These are phyloP conservation scores for Aspergillus wentii DNA, from an alignment of 495 filamentous ascomycete genomes.

Conservation along the genomic window DNA sequence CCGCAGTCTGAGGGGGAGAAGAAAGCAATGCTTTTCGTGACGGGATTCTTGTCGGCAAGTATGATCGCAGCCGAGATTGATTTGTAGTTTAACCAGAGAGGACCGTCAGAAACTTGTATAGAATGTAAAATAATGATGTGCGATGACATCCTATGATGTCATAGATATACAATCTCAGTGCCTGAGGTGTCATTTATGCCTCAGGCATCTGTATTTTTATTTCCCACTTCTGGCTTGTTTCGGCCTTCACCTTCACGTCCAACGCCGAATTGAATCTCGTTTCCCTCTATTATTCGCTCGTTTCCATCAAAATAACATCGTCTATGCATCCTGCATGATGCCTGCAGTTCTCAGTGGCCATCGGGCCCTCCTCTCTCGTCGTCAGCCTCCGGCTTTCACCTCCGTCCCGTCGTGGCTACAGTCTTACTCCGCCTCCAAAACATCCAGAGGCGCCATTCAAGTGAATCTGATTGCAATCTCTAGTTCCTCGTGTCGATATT, in stretches of 20 bases:
- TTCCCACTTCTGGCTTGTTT: slow-evolving; percentile 3
- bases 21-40: slow-evolving; percentile 54
- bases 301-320: background rate
- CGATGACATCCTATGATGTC: too few relatives aligned
- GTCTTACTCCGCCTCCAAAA: too few relatives aligned
- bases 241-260: too few relatives aligned
- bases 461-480: too few relatives aligned
- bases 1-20: slow-evolving; percentile 30
- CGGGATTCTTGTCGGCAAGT: slow-evolving; percentile 49
- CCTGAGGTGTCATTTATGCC: slow-evolving; percentile 4
- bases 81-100: slow-evolving; percentile 24
- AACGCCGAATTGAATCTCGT: too few relatives aligned
- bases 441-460: too few relatives aligned
- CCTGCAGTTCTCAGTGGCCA: slow-evolving; percentile 3
- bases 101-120: too few relatives aligned
- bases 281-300: background rate
- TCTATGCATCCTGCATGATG: slow-evolving; percentile 9
- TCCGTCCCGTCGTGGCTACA: slow-evolving; percentile 5
- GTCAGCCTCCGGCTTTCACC: background rate
- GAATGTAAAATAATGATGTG: slow-evolving; percentile 1
- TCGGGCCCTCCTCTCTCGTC: slow-evolving; percentile 1
- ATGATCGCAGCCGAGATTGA: slow-evolving; percentile 52
- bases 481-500: slow-evolving; percentile 1
- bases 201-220: slow-evolving; percentile 6
- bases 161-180: background rate